Conservation (phyloP, 1,284 basidiomycete genomes). For the Microbotryum saponariae region DNA sequence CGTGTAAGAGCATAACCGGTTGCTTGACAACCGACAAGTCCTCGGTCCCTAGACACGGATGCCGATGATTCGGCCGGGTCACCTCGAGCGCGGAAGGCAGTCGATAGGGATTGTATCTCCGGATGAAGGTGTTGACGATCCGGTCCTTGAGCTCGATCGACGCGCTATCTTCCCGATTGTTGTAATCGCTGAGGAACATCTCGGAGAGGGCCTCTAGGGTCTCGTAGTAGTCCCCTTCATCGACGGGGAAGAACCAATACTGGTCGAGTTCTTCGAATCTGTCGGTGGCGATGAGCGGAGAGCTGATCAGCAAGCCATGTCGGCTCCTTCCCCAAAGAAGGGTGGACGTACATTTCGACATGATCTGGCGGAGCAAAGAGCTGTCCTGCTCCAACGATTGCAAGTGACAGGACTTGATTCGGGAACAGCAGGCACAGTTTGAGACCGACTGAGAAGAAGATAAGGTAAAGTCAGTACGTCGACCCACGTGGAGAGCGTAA, state of each 20-base stretch:
- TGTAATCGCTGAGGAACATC: constrained; percentile 1
- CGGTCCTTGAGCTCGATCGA: neutral
- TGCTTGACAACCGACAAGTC: too few species aligned
- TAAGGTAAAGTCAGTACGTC: neutral
- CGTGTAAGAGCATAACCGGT: neutral
- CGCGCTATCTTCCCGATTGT: neutral
- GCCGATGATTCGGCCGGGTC: neutral
- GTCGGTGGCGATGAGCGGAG: neutral
- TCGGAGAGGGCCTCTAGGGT: constrained; percentile 10
- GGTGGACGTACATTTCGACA: neutral
- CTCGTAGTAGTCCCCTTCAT: constrained; percentile 8
- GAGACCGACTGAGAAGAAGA: constrained; percentile 3
- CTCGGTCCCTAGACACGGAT: neutral
- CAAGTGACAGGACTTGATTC: constrained; percentile 16
- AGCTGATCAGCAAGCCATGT: neutral
- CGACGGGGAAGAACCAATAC: neutral
- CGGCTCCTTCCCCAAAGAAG: neutral
- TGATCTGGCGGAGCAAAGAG: constrained; percentile 12
- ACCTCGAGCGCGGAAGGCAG: neutral
- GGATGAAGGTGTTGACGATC: neutral
- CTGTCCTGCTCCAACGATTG: constrained; percentile 15
- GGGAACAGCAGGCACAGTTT: constrained; percentile 23
- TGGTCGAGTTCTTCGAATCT: neutral
- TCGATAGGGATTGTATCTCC: neutral
- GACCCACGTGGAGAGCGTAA: neutral